Percentiles rank a stretch among this genome's conserved stretches.
Evolutionary conservation across 805 yeast genomes (phyloP).

Genomic region (Cyberlindnera veronae): DNA sequence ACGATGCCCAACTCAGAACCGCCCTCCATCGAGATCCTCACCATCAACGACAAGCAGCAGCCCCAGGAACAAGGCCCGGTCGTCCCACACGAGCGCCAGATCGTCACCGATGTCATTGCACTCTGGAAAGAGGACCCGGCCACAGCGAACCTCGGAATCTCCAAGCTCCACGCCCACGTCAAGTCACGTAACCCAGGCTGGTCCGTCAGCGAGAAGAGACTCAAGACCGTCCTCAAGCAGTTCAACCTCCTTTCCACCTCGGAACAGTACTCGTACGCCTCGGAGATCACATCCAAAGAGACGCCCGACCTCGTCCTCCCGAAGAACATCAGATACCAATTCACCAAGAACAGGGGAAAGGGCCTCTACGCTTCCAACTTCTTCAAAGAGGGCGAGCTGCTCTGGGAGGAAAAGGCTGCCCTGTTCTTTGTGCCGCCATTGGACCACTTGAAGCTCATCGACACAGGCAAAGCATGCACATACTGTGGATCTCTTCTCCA

Average conservation of each 20-base stretch:
- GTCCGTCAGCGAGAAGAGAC: conserved; percentile 57
- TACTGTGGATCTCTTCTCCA: conserved; percentile 53
- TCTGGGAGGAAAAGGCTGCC: conserved; percentile 61
- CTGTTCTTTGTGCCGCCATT: conserved; percentile 63
- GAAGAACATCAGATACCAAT: conserved; percentile 39
- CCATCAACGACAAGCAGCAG: conserved; percentile 27
- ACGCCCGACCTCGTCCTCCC: conserved; percentile 45
- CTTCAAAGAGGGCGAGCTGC: conserved; percentile 45
- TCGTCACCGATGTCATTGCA: conserved; percentile 48
- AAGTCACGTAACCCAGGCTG: conserved; percentile 54
- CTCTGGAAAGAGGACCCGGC: conserved; percentile 68
- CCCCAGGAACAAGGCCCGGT: conserved; percentile 15
- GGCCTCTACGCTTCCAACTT: conserved; percentile 51
- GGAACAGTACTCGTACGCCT: conserved; percentile 46
- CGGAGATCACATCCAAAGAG: conserved; percentile 47
- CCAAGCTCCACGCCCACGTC: conserved; percentile 49
- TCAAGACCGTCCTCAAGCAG: conserved; percentile 49
- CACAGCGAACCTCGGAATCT: conserved; percentile 53
- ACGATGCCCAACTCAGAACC: conserved; percentile 2
- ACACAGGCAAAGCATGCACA: conserved; percentile 64
- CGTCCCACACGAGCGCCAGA: conserved; percentile 27
- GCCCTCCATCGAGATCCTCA: conserved; percentile 29
- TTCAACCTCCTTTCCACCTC: conserved; percentile 49
- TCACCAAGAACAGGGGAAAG: conserved; percentile 56
- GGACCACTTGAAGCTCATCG: conserved; percentile 57